Conservation (phyloP, 1,284 basidiomycete species). For the Coniferiporia sulphurascens region DNA sequence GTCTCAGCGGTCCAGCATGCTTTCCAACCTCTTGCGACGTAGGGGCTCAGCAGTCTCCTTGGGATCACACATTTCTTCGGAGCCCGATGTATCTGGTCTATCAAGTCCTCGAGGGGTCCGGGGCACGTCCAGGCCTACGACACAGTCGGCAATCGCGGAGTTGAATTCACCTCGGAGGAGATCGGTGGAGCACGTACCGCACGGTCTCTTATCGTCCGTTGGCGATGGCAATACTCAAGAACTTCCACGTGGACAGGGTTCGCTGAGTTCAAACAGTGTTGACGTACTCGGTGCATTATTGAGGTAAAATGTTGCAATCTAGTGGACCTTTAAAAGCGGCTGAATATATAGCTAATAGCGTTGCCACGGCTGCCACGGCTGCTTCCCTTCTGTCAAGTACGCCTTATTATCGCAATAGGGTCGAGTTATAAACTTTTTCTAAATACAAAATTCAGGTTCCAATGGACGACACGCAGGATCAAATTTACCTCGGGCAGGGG, state of each 20-base stretch:
- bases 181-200: neutral
- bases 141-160: neutral
- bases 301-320: slow-evolving; percentile 3
- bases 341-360: slow-evolving; percentile 36
- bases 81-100: neutral
- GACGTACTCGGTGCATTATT: slow-evolving; percentile 18
- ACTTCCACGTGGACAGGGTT: neutral
- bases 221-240: neutral
- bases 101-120: no score
- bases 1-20: neutral
- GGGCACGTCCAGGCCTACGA: neutral
- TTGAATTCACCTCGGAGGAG: neutral
- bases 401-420: slow-evolving; percentile 30
- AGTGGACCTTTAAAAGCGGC: neutral
- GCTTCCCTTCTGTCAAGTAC: slow-evolving; percentile 65
- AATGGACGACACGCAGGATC: neutral
- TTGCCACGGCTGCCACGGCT: slow-evolving; percentile 76
- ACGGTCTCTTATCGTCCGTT: neutral
- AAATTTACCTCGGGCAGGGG: slow-evolving; percentile 18
- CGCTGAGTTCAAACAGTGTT: neutral
- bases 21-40: neutral
- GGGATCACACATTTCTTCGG: neutral
- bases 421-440: neutral
- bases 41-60: neutral
- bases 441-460: neutral